phyloP scores from a whole-genome alignment of 2,329 filamentous ascomycete species.

The Cladophialophora exuberans region DNA sequence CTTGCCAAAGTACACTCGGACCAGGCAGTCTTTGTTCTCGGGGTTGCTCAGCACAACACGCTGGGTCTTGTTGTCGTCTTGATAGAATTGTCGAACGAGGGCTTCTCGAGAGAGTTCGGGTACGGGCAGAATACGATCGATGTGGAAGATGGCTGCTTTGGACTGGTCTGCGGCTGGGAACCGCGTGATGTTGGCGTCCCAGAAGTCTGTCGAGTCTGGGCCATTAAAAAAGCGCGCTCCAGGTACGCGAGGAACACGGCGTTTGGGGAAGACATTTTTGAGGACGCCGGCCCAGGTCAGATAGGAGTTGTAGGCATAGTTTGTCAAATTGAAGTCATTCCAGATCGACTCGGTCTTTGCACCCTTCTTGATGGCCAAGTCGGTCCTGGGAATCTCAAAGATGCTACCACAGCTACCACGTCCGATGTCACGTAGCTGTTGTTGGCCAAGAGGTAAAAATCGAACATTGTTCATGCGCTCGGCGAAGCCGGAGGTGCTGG shows the following conservation, averaged over 20 bases:
- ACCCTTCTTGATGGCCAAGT: slow-evolving; percentile 20
- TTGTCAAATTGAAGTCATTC: slow-evolving; percentile 24
- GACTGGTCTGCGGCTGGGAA: slow-evolving; percentile 17
- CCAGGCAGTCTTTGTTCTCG: slow-evolving; percentile 20
- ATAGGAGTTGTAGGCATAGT: slow-evolving; percentile 16
- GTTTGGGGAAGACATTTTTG: slow-evolving; percentile 1
- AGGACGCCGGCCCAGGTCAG: slow-evolving; percentile 8
- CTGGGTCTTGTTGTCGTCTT: background rate
- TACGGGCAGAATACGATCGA: slow-evolving; percentile 20
- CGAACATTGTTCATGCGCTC: too few species aligned
- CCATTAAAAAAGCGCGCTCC: slow-evolving; percentile 6
- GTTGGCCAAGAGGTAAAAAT: too few species aligned
- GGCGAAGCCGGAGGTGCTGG: too few species aligned
- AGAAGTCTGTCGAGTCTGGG: slow-evolving; percentile 8
- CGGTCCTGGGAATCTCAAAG: slow-evolving; percentile 16
- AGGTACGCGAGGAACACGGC: slow-evolving; percentile 16
- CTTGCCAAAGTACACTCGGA: slow-evolving; percentile 16
- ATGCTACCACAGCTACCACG: slow-evolving; percentile 25
- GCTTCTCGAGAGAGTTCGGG: slow-evolving; percentile 1
- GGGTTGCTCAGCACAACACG: slow-evolving; percentile 7
- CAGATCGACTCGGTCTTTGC: slow-evolving; percentile 2
- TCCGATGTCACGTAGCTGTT: slow-evolving; percentile 20
- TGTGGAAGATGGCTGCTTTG: slow-evolving; percentile 14
- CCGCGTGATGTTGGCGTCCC: background rate
- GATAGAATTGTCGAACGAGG: slow-evolving; percentile 13